phyloP scores from a whole-genome alignment of 495 filamentous ascomycete genomes.

The Recurvomyces mirabilis region DNA sequence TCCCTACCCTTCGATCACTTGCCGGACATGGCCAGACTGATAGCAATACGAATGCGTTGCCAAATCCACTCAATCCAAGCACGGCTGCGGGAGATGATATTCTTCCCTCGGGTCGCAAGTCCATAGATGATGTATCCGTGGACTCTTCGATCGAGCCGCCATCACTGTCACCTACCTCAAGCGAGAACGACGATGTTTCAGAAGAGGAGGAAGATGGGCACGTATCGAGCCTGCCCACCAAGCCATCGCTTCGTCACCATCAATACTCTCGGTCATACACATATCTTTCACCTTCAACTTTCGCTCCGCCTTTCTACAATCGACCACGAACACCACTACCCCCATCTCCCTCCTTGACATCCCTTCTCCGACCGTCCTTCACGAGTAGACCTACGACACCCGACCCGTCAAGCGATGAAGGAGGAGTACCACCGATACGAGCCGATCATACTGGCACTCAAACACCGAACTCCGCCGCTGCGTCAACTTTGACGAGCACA shows the following conservation, averaged over 20 bases:
- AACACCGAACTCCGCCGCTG: slow-evolving; percentile 38
- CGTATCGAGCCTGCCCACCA: slow-evolving; percentile 16
- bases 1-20: slow-evolving; percentile 28
- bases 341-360: slow-evolving; percentile 89
- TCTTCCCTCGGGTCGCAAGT: slow-evolving; percentile 26
- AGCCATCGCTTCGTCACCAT: slow-evolving; percentile 19
- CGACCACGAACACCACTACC: slow-evolving; percentile 56
- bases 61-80: slow-evolving; percentile 2
- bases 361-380: slow-evolving; percentile 69
- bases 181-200: slow-evolving; percentile 10
- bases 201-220: slow-evolving; percentile 16
- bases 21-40: too few species aligned
- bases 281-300: slow-evolving; percentile 25
- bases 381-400: slow-evolving; percentile 80
- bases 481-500: slow-evolving; percentile 48
- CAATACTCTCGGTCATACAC: slow-evolving; percentile 25
- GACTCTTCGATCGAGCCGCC: slow-evolving; percentile 18
- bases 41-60: too few species aligned
- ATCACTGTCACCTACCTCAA: slow-evolving; percentile 15
- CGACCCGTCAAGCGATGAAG: slow-evolving; percentile 77
- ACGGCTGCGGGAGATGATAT: slow-evolving; percentile 19
- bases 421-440: slow-evolving; percentile 47
- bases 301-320: slow-evolving; percentile 39
- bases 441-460: slow-evolving; percentile 19
- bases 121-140: slow-evolving; percentile 24